A percentile compares a stretch with the other conserved stretches of the same genome.
Evolutionary conservation across 228 moss, liverwort and hornwort genomes (phyloP).

Genomic region (Sphagnum fallax): DNA sequence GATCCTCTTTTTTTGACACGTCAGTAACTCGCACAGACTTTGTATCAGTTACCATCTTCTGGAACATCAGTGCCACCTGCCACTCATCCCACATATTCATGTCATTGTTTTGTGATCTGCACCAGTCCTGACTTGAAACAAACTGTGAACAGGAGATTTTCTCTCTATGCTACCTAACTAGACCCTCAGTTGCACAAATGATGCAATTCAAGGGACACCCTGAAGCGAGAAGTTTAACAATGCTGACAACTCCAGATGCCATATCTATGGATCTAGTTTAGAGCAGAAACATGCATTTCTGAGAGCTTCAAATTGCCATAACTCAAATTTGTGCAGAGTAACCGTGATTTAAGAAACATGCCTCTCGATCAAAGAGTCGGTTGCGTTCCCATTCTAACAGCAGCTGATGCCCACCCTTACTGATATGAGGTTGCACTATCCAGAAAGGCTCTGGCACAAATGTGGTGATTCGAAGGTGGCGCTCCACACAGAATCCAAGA

Average conservation of each 20-base stretch:
- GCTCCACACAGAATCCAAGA: slow-evolving; percentile 97
- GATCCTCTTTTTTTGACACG: slow-evolving; percentile 83
- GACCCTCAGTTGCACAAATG: neutral
- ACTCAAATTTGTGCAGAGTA: too few relatives aligned
- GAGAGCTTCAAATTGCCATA: too few relatives aligned
- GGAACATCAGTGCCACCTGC: slow-evolving; percentile 77
- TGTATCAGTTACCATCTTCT: slow-evolving; percentile 76
- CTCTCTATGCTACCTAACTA: neutral
- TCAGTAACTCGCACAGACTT: slow-evolving; percentile 64
- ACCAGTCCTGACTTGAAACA: neutral
- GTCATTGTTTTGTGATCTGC: neutral
- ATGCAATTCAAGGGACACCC: too few relatives aligned
- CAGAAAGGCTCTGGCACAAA: slow-evolving; percentile 94
- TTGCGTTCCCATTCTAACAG: slow-evolving; percentile 89
- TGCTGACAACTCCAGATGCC: too few relatives aligned
- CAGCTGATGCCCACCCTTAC: slow-evolving; percentile 83
- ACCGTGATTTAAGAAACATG: slow-evolving; percentile 8
- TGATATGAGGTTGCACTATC: slow-evolving; percentile 78
- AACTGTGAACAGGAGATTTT: neutral
- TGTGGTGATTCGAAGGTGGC: slow-evolving; percentile 86
- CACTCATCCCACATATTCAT: neutral
- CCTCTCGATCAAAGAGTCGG: slow-evolving; percentile 93
- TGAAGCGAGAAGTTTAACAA: too few relatives aligned
- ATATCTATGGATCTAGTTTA: too few relatives aligned
- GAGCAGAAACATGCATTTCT: too few relatives aligned